phyloP scores from a whole-genome alignment of 495 filamentous ascomycete species.

The Podospora pseudoanserina region DNA sequence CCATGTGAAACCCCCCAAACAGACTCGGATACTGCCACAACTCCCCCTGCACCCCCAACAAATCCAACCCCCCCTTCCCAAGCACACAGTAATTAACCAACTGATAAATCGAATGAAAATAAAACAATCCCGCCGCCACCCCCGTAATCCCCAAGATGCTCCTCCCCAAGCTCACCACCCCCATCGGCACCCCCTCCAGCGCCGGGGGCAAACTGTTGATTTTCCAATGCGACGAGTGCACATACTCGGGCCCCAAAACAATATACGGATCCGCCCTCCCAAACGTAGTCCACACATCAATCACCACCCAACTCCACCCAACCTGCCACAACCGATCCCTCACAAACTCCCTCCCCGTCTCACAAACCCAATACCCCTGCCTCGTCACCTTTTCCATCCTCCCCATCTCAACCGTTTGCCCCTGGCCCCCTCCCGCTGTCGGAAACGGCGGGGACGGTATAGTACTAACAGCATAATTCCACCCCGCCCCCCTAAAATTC shows the following conservation, averaged over 20 bases:
- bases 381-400: neutral
- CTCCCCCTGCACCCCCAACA: conserved; percentile 48
- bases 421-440: neutral
- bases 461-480: conserved; percentile 64
- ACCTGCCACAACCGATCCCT: neutral
- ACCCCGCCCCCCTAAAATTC: conserved; percentile 69
- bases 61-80: neutral
- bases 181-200: neutral
- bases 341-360: neutral
- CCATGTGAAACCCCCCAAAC: conserved; percentile 54
- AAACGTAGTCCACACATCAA: neutral
- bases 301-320: neutral
- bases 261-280: neutral
- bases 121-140: conserved; percentile 18
- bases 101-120: conserved; percentile 42
- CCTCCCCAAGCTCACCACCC: neutral
- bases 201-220: conserved; percentile 17
- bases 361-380: neutral
- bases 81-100: conserved; percentile 48
- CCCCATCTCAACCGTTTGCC: neutral
- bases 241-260: neutral
- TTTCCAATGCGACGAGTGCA: conserved; percentile 35
- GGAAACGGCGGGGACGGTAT: conserved; percentile 43
- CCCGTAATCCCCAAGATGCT: neutral
- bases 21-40: conserved; percentile 64